A percentile compares a stretch with the other conserved stretches of the same genome.
These are phyloP conservation scores for Penicillium sp. DNA, from an alignment of 2,329 filamentous ascomycete genomes.

Conservation along the genomic window DNA sequence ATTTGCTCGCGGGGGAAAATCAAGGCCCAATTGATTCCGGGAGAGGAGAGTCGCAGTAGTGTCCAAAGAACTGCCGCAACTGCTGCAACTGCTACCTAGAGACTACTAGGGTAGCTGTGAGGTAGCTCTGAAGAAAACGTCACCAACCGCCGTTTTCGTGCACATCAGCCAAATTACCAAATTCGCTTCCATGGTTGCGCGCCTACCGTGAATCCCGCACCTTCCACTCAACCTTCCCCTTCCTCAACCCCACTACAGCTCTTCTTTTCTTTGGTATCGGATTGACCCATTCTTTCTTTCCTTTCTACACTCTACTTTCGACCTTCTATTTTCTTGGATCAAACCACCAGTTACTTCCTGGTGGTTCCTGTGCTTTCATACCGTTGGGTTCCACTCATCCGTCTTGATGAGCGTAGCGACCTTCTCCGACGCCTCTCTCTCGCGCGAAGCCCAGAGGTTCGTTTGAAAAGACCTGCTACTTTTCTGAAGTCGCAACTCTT, in stretches of 20 bases:
- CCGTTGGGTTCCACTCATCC: conserved; percentile 21
- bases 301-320: conserved; percentile 14
- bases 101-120: not conserved
- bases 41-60: too few relatives aligned
- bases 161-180: conserved; percentile 1
- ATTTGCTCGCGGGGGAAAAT: conserved; percentile 11
- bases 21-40: conserved; percentile 12
- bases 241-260: conserved; percentile 23
- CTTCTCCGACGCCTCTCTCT: conserved; percentile 42
- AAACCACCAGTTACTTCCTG: conserved; percentile 10
- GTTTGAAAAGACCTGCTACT: conserved; percentile 14
- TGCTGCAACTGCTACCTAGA: conserved; percentile 28
- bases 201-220: conserved; percentile 17
- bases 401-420: conserved; percentile 45
- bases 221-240: conserved; percentile 6
- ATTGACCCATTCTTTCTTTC: conserved; percentile 25
- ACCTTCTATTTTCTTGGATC: not conserved
- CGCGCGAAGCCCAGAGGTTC: conserved; percentile 44
- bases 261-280: conserved; percentile 4
- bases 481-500: conserved; percentile 27
- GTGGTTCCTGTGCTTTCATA: conserved; percentile 12
- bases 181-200: conserved; percentile 20
- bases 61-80: too few relatives aligned
- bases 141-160: conserved; percentile 24
- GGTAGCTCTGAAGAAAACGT: conserved; percentile 11